Conservation (phyloP, 192 early-diverging fungal species). For the Backusella luteola region DNA sequence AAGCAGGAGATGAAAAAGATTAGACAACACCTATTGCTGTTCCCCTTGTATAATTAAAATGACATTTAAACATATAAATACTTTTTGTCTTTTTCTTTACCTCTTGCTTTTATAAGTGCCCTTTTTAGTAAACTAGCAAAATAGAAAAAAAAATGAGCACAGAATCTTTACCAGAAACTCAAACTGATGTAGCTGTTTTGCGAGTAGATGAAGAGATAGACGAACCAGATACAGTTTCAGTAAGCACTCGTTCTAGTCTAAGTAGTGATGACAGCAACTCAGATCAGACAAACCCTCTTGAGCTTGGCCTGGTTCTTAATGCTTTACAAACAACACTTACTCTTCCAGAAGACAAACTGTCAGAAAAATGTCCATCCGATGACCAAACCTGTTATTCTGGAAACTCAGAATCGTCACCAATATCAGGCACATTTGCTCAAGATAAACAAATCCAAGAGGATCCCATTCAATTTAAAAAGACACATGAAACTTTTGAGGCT, state of each 20-base stretch:
- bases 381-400: not conserved
- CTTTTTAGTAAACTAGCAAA: not conserved
- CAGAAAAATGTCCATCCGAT: not conserved
- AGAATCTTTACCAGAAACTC: not conserved
- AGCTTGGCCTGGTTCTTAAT: slow-evolving; percentile 8
- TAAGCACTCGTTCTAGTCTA: not conserved
- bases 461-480: not conserved
- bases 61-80: slow-evolving; percentile 5
- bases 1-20: not conserved
- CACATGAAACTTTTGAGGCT: not conserved
- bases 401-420: not conserved
- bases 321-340: not conserved
- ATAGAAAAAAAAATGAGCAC: not conserved
- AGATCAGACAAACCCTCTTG: not conserved
- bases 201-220: not conserved
- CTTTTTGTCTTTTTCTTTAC: not conserved
- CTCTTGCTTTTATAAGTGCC: not conserved
- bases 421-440: not conserved
- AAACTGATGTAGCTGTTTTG: not conserved
- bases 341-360: not conserved
- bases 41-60: not conserved
- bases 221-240: not conserved
- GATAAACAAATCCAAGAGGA: not conserved
- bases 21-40: not conserved
- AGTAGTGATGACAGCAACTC: slow-evolving; percentile 5